Evolutionary conservation across 1,139 yeast genomes (phyloP), one percentile per base, ranked within the genome.

Genomic region (Taphrina deformans): DNA sequence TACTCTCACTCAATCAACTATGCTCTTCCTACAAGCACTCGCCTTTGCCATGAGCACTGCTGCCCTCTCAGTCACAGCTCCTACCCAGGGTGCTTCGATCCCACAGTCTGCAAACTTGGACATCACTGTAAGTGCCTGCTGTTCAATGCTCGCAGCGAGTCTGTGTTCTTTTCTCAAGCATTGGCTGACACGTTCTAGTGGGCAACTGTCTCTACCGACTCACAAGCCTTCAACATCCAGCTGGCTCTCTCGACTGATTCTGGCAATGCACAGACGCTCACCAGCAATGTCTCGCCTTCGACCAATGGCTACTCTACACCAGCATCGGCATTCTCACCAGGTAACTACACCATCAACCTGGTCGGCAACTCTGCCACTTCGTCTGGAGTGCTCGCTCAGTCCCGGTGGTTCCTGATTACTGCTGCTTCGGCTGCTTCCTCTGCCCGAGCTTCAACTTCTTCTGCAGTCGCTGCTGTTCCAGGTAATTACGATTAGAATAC

Each of bases 291-390:
- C 23, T 59, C 63, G 7, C 63, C 63, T 6, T 48, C 56, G 31
- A 59, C 56, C 51, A 59, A 59, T 27, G 63, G 63, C 2, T 59
- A 48, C 63, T 33, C 44, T 27, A 59, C 63, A 6, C 51, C 63
- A 10, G 63, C 63, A 3, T 38, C 56, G 10, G 63, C 63, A 16
- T 59, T 59, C 33, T 6, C 56, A 3, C 63, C 63, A 26, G 63
- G 63, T 9, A 59, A 59, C 56, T 59, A 59, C 63, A 59, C 63
- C 51, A 27, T 59, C 56, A 59, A 59, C 63, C 56, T 59, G n/a
- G 56, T 59, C 18, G 63, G 63, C 26, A 50, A 59, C 63, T 38
- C 63, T 14, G 46, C 35, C 40, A 50, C 55, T 27, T 50, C 56
- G 12, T 38, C 56, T 26, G 63, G 63, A n/a, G 63, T 59, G 44